Evolutionary conservation across 371 early-diverging fungal species (phyloP).

Genomic region (Scutellospora calospora): DNA sequence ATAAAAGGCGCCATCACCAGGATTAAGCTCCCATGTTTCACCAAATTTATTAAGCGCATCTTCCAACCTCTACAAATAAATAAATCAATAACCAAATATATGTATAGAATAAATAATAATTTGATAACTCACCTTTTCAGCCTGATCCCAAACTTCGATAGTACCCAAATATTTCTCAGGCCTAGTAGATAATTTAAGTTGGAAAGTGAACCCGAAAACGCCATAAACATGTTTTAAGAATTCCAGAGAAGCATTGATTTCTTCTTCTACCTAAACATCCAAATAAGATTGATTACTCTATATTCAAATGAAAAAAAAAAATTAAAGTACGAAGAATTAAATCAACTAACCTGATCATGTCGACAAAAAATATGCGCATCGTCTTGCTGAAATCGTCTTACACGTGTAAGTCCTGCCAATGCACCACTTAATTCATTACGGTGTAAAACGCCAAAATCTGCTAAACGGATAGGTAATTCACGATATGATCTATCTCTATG

Average conservation of each 20-base stretch:
- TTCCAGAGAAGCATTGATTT: conserved; percentile 82
- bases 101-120: too few relatives aligned
- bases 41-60: conserved; percentile 85
- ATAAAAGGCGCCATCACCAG: conserved; percentile 99
- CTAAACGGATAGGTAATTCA: conserved; percentile 92
- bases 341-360: conserved; percentile 67
- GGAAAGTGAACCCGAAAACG: conserved; percentile 93
- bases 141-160: conserved; percentile 94
- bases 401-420: conserved; percentile 92
- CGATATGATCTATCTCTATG: conserved; percentile 86
- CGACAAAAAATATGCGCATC: conserved; percentile 98
- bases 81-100: conserved; percentile 46
- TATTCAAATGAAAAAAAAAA: neutral
- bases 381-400: conserved; percentile 97
- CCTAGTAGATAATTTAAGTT: conserved; percentile 94
- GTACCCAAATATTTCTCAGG: conserved; percentile 98
- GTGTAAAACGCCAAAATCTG: conserved; percentile 96
- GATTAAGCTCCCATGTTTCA: conserved; percentile 88
- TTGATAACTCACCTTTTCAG: conserved; percentile 73
- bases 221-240: conserved; percentile 88
- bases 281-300: neutral
- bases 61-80: conserved; percentile 68
- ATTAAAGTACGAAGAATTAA: neutral
- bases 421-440: conserved; percentile 94
- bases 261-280: conserved; percentile 61